phyloP scores from a whole-genome alignment of 140 eudicot genomes.

The Erigeron philadelphicus region DNA sequence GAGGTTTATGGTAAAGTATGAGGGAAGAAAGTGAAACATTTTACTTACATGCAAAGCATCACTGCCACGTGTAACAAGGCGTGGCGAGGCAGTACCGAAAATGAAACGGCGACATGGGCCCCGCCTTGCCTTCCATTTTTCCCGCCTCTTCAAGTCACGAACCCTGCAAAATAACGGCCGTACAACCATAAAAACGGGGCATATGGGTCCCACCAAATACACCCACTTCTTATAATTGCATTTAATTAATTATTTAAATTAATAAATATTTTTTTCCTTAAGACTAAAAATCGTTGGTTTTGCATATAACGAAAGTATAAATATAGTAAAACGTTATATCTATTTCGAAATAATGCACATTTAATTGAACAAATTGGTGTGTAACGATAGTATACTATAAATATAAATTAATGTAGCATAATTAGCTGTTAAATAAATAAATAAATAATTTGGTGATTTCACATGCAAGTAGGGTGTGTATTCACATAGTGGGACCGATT shows the following conservation, averaged over 20 bases:
- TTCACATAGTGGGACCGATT: constrained; percentile 20
- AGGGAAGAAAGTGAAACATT: constrained; percentile 13
- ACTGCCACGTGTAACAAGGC: constrained; percentile 35
- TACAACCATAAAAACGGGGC: constrained; percentile 34
- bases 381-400: neutral
- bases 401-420: too few relatives aligned
- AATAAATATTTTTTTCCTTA: too few relatives aligned
- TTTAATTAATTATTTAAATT: neutral
- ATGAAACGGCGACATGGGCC: constrained; percentile 39
- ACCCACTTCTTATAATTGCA: neutral
- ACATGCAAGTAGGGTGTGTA: constrained; percentile 35
- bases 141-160: constrained; percentile 40
- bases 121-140: constrained; percentile 34
- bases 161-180: constrained; percentile 34
- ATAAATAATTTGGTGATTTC: constrained; percentile 16
- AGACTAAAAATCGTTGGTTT: too few relatives aligned
- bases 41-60: constrained; percentile 31
- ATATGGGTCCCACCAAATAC: constrained; percentile 12
- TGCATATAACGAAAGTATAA: too few relatives aligned
- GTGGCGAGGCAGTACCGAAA: constrained; percentile 33
- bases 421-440: too few relatives aligned
- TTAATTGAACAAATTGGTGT: neutral
- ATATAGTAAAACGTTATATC: too few relatives aligned
- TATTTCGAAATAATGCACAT: neutral
- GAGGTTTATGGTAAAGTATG: neutral